A percentile compares a stretch with the other conserved stretches of the same genome.
Conservation (phyloP, 2,329 filamentous ascomycete species). For the Penicillium sp. region DNA sequence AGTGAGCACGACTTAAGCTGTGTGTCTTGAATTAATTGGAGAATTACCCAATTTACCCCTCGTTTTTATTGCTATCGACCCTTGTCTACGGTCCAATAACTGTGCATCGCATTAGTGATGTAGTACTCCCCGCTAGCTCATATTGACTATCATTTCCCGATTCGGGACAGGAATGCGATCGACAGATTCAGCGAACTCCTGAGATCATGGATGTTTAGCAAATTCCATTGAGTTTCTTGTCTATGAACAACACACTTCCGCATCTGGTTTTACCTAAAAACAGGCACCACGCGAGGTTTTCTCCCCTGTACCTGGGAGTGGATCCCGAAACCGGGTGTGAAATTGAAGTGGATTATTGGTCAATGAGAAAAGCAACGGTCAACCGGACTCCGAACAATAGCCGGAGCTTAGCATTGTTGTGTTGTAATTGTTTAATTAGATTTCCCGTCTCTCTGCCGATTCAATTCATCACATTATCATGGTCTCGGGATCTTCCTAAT, state of each 20-base stretch:
- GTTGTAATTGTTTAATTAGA: neutral
- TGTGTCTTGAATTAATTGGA: neutral
- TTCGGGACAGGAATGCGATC: conserved; percentile 4
- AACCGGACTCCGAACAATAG: conserved; percentile 11
- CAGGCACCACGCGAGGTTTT: conserved; percentile 5
- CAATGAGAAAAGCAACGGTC: neutral
- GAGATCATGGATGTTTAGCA: neutral
- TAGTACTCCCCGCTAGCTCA: neutral
- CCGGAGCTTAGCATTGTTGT: conserved; percentile 15
- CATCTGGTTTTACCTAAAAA: conserved; percentile 10
- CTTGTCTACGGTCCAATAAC: neutral
- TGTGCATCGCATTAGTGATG: conserved; percentile 9
- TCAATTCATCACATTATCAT: neutral
- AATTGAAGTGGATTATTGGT: neutral
- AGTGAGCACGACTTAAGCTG: neutral
- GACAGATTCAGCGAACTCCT: neutral
- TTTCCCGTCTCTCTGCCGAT: neutral
- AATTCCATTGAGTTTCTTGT: neutral
- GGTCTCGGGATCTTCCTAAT: neutral
- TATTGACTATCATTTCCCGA: neutral
- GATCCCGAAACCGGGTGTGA: conserved; percentile 1
- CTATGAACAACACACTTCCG: neutral
- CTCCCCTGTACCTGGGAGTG: neutral
- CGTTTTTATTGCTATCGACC: neutral
- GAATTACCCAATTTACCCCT: neutral